Evolutionary conservation across 768 basidiomycete genomes (phyloP), one percentile per base, ranked within the genome.

Genomic region (Jaapia argillacea): DNA sequence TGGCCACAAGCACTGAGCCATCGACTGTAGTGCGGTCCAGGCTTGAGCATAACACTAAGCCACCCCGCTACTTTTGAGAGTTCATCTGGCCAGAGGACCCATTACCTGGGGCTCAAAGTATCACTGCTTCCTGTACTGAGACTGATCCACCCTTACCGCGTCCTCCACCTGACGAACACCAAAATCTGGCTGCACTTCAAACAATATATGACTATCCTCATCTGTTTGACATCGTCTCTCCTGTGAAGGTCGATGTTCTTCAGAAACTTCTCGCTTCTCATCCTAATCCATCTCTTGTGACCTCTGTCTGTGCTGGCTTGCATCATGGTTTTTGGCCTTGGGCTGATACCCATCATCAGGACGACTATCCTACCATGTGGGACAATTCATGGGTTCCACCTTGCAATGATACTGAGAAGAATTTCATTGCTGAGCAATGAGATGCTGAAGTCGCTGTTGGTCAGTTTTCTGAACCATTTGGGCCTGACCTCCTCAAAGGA

Each of bases 291-390:
- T 31, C 51, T 0, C 62, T 67, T 22, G 68, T 72, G 0, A 3
- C 48, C 0, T 71, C 64, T 0, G 60, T 71, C 0, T 26, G 46
- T 5, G 5, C 23, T 0, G 56, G 57, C 0, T 52, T 74, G 0
- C 44, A 51, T 0, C 49, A 65, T 2, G 71, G 72, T 1, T 72
- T 72, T 49, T 74, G 70, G 71, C 72, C 71, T 0, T 66, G 46
- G 43, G 64, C 64, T 0, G 46, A 62, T 13, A 48, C 20, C 0
- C 16, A 4, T 1, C 38, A 48, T n/a, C n/a, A n/a, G n/a, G n/a
- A n/a, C n/a, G 2, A 43, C 22, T 6, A 40, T 24, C 52, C 52
- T n/a, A 23, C 5, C 3, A 52, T 44, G 0, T 25, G 40, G 21
- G 51, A 58, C 26, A 35, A 47, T n/a, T 45, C 49, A 0, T 31